phyloP scores from a whole-genome alignment of 768 basidiomycete genomes.

The Lactarius sanguifluus region DNA sequence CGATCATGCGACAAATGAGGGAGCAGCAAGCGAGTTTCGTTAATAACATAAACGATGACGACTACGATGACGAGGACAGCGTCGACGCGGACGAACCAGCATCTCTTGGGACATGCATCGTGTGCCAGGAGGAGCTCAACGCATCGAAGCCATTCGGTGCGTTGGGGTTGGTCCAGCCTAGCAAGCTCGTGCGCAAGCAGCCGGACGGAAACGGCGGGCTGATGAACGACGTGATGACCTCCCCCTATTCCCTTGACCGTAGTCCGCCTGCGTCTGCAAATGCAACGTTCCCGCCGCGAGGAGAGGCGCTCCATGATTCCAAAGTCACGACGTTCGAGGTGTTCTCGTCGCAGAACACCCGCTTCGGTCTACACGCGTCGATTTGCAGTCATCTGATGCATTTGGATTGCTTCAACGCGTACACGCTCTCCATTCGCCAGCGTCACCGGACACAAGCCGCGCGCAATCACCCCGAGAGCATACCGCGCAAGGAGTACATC shows the following conservation, averaged over 20 bases:
- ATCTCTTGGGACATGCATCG: constrained; percentile 92
- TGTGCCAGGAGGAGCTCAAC: constrained; percentile 93
- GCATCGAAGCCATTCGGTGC: constrained; percentile 73
- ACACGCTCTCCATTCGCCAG: constrained; percentile 81
- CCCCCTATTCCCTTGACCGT: constrained; percentile 67
- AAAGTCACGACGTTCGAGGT: constrained; percentile 64
- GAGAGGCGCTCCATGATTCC: constrained; percentile 50
- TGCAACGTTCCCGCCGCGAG: constrained; percentile 49
- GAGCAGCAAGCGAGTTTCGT: constrained; percentile 88
- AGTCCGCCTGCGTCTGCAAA: constrained; percentile 36
- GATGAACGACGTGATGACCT: constrained; percentile 70
- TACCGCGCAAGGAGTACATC: constrained; percentile 91
- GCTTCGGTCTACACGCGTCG: constrained; percentile 83
- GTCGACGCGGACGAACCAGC: constrained; percentile 47
- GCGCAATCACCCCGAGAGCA: constrained; percentile 91
- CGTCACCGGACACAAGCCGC: constrained; percentile 88
- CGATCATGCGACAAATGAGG: constrained; percentile 95
- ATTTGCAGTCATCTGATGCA: constrained; percentile 99
- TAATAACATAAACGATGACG: constrained; percentile 70
- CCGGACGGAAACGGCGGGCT: constrained; percentile 60
- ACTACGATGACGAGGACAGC: constrained; percentile 65
- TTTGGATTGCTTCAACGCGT: constrained; percentile 88
- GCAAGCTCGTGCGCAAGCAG: constrained; percentile 75
- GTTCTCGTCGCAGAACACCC: constrained; percentile 66
- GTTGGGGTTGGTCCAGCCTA: constrained; percentile 85